phyloP scores from a whole-genome alignment of 75 land plant species.

The Cunninghamia lanceolata region DNA sequence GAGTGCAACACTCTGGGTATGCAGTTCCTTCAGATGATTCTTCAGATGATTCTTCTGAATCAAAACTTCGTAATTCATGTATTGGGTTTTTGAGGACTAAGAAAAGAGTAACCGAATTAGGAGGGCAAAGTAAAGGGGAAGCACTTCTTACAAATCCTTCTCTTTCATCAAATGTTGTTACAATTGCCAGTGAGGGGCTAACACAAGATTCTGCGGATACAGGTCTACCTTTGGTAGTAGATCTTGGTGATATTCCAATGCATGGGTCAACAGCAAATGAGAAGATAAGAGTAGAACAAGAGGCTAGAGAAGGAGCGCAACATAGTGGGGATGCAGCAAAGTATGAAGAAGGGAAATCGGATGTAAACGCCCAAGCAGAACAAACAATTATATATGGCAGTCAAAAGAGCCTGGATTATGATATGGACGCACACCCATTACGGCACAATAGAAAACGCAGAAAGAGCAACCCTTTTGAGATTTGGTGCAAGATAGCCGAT shows the following conservation, averaged over 20 bases:
- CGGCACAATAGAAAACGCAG: not conserved
- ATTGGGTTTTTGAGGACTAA: not conserved
- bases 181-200: too few relatives aligned
- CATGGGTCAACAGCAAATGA: too few relatives aligned
- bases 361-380: not conserved
- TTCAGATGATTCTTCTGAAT: slow-evolving; percentile 4
- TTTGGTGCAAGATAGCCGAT: slow-evolving; percentile 72
- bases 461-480: not conserved
- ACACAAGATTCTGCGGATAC: too few relatives aligned
- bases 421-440: not conserved
- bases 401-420: not conserved
- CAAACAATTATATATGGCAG: slow-evolving; percentile 4
- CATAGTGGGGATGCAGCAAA: not conserved
- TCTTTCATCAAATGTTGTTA: too few relatives aligned
- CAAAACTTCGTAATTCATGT: slow-evolving; percentile 5
- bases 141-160: too few relatives aligned
- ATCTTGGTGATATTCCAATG: not conserved
- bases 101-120: too few relatives aligned
- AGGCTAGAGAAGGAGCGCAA: slow-evolving; percentile 8
- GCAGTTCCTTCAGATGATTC: slow-evolving; percentile 14
- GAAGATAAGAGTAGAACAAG: not conserved
- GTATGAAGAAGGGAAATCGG: not conserved
- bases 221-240: slow-evolving; percentile 15
- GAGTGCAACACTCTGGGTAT: slow-evolving; percentile 26
- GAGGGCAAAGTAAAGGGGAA: too few relatives aligned